These are phyloP conservation scores for Ephemerocybe angulata DNA, from an alignment of 768 basidiomycete species.

Conservation along the genomic window DNA sequence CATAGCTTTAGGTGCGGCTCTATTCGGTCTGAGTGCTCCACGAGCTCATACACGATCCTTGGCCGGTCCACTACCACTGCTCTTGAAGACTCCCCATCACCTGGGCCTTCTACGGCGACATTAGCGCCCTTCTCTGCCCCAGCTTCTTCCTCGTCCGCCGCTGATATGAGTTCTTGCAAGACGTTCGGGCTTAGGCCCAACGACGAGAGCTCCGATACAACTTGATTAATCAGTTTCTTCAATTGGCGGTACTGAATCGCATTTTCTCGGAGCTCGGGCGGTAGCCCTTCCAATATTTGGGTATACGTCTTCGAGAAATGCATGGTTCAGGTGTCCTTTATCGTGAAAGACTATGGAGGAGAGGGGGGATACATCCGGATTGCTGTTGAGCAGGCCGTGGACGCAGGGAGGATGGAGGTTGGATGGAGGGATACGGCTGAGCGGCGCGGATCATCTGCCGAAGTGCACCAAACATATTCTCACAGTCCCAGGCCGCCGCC, in stretches of 20 bases:
- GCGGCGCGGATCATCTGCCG: too few species aligned
- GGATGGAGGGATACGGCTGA: too few species aligned
- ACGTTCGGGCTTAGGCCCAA: constrained; percentile 57
- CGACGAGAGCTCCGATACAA: constrained; percentile 71
- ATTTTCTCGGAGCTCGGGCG: constrained; percentile 71
- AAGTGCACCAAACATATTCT: too few species aligned
- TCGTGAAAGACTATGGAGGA: neutral
- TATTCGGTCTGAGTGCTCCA: constrained; percentile 40
- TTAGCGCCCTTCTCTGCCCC: neutral
- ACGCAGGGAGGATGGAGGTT: too few species aligned
- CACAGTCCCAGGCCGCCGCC: too few species aligned
- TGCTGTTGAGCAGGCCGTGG: neutral
- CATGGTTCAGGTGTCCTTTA: constrained; percentile 46
- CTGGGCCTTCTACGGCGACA: neutral
- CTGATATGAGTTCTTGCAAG: constrained; percentile 40
- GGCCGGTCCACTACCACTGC: constrained; percentile 3
- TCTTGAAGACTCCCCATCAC: neutral
- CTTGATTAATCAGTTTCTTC: constrained; percentile 84
- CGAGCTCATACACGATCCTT: constrained; percentile 56
- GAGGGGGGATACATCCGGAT: neutral
- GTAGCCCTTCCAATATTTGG: constrained; percentile 60
- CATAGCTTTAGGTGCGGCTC: constrained; percentile 59
- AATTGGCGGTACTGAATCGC: constrained; percentile 90
- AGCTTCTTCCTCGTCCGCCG: neutral
- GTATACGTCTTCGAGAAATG: constrained; percentile 72